Conservation (phyloP, 345 rosid species). For the Dipteronia sinensis region DNA sequence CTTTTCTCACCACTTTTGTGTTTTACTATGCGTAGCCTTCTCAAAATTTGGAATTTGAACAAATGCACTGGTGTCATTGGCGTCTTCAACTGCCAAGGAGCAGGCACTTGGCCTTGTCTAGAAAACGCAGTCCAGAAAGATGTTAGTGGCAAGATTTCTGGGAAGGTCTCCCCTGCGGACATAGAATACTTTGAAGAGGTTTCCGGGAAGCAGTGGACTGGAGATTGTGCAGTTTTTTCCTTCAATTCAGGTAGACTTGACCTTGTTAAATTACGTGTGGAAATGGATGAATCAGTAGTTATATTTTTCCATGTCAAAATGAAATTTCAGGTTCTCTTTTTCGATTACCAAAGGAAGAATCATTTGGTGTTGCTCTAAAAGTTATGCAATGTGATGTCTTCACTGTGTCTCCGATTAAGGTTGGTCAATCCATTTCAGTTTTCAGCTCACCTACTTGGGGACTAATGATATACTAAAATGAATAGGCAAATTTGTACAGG, state of each 20-base stretch:
- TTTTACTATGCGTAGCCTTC: conserved; percentile 39
- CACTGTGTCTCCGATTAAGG: conserved; percentile 57
- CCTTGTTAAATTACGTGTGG: not conserved
- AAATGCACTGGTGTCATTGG: conserved; percentile 53
- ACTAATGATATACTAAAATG: not conserved
- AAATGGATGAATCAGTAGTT: not conserved
- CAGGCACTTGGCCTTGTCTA: conserved; percentile 54
- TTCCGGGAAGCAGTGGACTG: conserved; percentile 47
- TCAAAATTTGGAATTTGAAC: conserved; percentile 64
- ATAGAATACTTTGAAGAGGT: conserved; percentile 55
- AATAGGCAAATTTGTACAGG: conserved; percentile 24
- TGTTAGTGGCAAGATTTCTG: conserved; percentile 24
- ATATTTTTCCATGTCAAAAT: no score
- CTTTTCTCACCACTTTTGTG: not conserved
- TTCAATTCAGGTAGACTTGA: conserved; percentile 38
- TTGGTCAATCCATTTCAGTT: not conserved
- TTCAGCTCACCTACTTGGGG: not conserved
- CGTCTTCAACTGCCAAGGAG: conserved; percentile 64
- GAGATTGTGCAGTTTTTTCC: conserved; percentile 54
- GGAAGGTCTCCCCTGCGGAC: conserved; percentile 43
- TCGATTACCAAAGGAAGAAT: conserved; percentile 33
- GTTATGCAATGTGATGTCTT: conserved; percentile 45
- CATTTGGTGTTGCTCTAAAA: conserved; percentile 32
- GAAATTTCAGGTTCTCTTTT: conserved; percentile 29
- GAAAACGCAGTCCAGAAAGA: conserved; percentile 20